phyloP scores from a whole-genome alignment of 257 asterid species.

The Thymus quinquecostatus region DNA sequence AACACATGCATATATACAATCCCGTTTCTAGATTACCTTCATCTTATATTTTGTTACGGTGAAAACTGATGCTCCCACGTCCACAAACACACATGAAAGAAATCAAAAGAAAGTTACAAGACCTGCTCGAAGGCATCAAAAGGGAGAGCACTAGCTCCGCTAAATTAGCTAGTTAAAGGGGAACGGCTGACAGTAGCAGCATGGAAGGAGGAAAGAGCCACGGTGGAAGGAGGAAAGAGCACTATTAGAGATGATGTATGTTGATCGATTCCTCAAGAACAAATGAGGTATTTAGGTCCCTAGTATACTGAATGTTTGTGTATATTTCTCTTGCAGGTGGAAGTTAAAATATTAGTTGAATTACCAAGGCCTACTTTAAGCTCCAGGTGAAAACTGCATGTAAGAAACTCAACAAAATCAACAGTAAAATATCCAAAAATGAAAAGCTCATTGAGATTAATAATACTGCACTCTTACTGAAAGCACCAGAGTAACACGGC shows the following conservation, averaged over 20 bases:
- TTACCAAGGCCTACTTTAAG: too few species aligned
- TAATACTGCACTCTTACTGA: too few species aligned
- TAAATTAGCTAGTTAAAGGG: constrained; percentile 21
- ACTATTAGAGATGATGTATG: constrained; percentile 43
- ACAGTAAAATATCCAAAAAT: too few species aligned
- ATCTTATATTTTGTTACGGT: neutral
- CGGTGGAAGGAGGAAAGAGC: constrained; percentile 26
- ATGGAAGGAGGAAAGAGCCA: constrained; percentile 8
- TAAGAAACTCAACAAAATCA: too few species aligned
- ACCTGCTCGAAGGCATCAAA: constrained; percentile 61
- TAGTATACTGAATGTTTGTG: too few species aligned
- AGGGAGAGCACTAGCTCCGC: constrained; percentile 32
- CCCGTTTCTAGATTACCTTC: neutral
- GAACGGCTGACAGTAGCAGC: constrained; percentile 11
- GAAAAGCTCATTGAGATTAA: too few species aligned
- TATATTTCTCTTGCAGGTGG: too few species aligned
- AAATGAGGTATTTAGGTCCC: too few species aligned
- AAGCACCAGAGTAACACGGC: too few species aligned
- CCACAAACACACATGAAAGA: constrained; percentile 34
- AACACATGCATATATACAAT: neutral
- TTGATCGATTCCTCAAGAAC: neutral
- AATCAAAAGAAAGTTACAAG: constrained; percentile 54
- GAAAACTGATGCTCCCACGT: too few species aligned
- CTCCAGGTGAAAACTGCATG: too few species aligned
- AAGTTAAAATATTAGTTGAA: too few species aligned